Evolutionary conservation across 2,329 filamentous ascomycete species (phyloP).

Genomic region (Immersiporthe knoxdaviesiana): DNA sequence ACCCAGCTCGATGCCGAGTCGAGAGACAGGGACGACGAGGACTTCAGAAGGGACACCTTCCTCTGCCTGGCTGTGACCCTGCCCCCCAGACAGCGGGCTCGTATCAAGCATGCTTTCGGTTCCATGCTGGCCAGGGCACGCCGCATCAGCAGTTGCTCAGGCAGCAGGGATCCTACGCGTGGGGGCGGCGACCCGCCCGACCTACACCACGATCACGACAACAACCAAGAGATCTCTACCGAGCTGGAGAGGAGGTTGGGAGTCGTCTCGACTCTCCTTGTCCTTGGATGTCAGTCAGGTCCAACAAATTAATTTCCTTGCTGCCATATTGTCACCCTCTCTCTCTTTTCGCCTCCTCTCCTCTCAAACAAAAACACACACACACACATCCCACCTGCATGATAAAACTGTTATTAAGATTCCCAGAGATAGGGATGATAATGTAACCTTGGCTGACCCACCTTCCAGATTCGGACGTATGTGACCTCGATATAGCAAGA

Average conservation of each 20-base stretch:
- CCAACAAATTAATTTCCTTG: neutral
- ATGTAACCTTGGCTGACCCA: conserved; percentile 13
- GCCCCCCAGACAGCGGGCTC: conserved; percentile 24
- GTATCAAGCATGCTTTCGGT: conserved; percentile 22
- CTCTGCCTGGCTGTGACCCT: conserved; percentile 29
- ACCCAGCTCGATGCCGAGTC: conserved; percentile 20
- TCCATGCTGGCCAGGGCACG: conserved; percentile 25
- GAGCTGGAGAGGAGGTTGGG: conserved; percentile 25
- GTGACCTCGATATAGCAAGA: conserved; percentile 25
- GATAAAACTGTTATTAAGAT: neutral
- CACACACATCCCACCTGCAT: neutral
- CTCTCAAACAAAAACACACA: neutral
- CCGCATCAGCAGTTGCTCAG: conserved; percentile 18
- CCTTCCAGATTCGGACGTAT: conserved; percentile 28
- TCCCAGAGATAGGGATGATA: neutral
- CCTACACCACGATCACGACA: conserved; percentile 11
- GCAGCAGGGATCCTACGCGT: conserved; percentile 22
- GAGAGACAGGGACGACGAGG: conserved; percentile 18
- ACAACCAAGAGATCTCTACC: neutral
- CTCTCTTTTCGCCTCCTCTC: neutral
- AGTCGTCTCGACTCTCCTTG: conserved; percentile 27
- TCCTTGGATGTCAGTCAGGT: conserved; percentile 28
- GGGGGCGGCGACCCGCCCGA: conserved; percentile 12
- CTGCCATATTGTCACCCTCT: neutral
- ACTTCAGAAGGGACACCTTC: conserved; percentile 28